Evolutionary conservation across 441 rosid genomes (phyloP).

Genomic region (Gossypium gossypioides): DNA sequence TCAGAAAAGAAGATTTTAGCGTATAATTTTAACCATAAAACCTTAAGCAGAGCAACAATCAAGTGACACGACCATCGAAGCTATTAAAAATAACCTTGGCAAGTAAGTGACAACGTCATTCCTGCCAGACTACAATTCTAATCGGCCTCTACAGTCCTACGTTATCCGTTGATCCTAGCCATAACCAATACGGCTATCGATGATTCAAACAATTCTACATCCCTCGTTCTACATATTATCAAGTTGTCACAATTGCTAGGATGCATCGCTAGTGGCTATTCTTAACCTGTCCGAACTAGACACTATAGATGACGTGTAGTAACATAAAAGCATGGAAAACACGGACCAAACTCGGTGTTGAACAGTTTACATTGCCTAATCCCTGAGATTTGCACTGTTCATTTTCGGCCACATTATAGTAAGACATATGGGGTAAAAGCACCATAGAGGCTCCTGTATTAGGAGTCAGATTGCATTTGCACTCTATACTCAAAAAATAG

Average conservation of each 20-base stretch:
- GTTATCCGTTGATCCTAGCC: no score
- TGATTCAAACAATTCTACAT: neutral
- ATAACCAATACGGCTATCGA: no score
- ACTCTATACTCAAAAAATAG: no score
- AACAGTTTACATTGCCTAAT: neutral
- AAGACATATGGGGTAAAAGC: neutral
- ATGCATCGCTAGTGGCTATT: neutral
- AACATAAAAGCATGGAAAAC: neutral
- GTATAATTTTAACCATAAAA: neutral
- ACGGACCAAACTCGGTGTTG: neutral
- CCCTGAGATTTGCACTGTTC: neutral
- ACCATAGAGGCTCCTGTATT: no score
- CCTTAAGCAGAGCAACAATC: neutral
- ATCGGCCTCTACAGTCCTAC: no score
- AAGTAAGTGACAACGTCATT: no score
- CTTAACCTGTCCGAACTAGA: neutral
- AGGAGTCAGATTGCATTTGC: no score
- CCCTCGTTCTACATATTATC: neutral
- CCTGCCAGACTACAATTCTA: no score
- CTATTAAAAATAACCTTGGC: no score
- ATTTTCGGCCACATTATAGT: neutral
- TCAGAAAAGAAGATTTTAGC: constrained; percentile 2
- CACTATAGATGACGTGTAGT: neutral
- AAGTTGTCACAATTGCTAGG: neutral
- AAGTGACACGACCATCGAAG: neutral